Conservation (phyloP, 176 grass and related monocot species). For the Lolium perenne region DNA sequence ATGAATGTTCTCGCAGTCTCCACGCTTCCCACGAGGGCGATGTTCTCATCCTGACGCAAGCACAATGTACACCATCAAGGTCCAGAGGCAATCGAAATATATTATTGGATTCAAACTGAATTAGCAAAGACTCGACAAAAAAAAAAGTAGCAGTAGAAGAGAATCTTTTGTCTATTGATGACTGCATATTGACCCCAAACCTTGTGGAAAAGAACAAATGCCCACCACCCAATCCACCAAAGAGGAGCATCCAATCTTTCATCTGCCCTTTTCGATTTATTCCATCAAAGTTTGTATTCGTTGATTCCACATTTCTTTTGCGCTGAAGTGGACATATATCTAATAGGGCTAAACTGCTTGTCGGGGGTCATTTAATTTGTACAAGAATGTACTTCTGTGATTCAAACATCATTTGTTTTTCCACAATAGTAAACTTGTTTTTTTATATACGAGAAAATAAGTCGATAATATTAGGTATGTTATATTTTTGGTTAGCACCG, state of each 20-base stretch:
- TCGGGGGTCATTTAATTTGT: not conserved
- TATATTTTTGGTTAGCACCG: too few relatives aligned
- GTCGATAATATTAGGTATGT: too few relatives aligned
- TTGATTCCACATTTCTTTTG: not conserved
- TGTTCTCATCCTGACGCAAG: not conserved
- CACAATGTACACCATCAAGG: not conserved
- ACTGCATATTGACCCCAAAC: conserved; percentile 41
- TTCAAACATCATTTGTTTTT: not conserved
- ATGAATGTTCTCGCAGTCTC: too few relatives aligned
- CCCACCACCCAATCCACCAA: conserved; percentile 26
- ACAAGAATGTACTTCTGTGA: not conserved
- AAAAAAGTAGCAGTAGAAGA: not conserved
- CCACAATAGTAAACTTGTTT: too few relatives aligned
- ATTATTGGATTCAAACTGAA: not conserved
- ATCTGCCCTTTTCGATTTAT: not conserved
- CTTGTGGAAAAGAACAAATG: conserved; percentile 51
- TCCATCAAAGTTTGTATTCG: not conserved
- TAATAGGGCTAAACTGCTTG: too few relatives aligned
- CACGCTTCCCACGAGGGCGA: too few relatives aligned
- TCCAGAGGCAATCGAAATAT: not conserved
- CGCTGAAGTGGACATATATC: not conserved
- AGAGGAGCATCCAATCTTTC: conserved; percentile 38
- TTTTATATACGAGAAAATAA: too few relatives aligned
- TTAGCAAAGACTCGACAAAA: not conserved
- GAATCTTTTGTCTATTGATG: not conserved